Percentiles rank a stretch among this genome's conserved stretches.
These are phyloP conservation scores for Magnolia sinica DNA, from an alignment of 164 flowering plant genomes.

Conservation along the genomic window DNA sequence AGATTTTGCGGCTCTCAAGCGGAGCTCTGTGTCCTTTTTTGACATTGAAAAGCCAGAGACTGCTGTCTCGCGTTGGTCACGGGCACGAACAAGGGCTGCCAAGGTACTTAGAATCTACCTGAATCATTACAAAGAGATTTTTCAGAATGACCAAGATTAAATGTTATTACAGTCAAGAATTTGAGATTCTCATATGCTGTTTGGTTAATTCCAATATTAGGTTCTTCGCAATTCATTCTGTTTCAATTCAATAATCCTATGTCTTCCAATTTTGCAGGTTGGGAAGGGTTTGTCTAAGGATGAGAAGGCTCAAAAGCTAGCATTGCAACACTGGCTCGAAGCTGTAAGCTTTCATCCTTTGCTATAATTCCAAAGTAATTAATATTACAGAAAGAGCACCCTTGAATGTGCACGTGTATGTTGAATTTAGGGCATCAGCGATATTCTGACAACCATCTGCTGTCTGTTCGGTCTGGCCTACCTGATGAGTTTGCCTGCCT, in stretches of 20 bases:
- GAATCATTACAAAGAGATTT: not conserved
- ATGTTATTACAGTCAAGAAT: too few species aligned
- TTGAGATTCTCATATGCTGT: too few species aligned
- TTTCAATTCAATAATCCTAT: not conserved
- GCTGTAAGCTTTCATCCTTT: conserved; percentile 45
- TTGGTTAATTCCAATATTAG: not conserved
- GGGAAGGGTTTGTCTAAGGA: conserved; percentile 77
- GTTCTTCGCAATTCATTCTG: not conserved
- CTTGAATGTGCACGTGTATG: too few species aligned
- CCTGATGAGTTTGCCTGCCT: too few species aligned
- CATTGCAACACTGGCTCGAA: conserved; percentile 80
- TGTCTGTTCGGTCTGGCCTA: too few species aligned
- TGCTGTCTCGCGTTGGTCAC: conserved; percentile 53
- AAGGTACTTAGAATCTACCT: conserved; percentile 35
- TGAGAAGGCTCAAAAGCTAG: conserved; percentile 72
- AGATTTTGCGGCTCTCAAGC: conserved; percentile 49
- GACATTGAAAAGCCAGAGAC: conserved; percentile 42
- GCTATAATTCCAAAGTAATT: not conserved
- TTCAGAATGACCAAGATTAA: not conserved
- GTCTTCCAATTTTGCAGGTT: conserved; percentile 34
- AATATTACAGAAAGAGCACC: not conserved
- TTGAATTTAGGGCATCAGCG: too few species aligned
- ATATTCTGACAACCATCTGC: too few species aligned
- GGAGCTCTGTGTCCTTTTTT: conserved; percentile 51
- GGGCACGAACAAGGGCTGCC: conserved; percentile 54